Percentiles rank a stretch among this genome's conserved stretches.
These are phyloP conservation scores for Lolium multiflorum DNA, from an alignment of 176 grass and related monocot species.

Conservation along the genomic window DNA sequence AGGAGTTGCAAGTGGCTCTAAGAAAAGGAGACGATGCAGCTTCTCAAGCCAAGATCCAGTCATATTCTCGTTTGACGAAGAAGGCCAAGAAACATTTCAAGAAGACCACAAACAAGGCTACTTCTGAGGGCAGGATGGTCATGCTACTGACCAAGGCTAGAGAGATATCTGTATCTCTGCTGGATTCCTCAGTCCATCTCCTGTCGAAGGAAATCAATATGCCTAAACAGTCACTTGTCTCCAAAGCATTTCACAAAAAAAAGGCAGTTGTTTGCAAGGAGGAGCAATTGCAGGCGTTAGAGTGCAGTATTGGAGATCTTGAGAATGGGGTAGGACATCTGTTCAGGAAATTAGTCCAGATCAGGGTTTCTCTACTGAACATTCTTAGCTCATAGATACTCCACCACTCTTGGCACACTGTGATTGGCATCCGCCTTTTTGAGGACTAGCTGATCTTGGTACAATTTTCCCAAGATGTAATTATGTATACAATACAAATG, in stretches of 20 bases:
- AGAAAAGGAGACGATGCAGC: constrained; percentile 35
- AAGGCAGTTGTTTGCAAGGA: constrained; percentile 30
- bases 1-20: constrained; percentile 39
- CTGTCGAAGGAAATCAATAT: constrained; percentile 35
- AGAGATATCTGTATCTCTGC: no score
- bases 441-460: no score
- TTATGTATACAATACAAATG: no score
- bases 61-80: background rate
- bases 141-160: background rate
- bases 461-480: no score
- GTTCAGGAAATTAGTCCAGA: no score
- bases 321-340: background rate
- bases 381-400: no score
- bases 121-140: background rate
- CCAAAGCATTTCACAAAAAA: constrained; percentile 42
- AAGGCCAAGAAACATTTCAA: no score
- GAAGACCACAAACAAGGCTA: constrained; percentile 10
- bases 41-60: constrained; percentile 36
- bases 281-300: constrained; percentile 44
- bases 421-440: no score
- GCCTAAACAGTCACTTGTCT: constrained; percentile 39
- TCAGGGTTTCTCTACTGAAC: no score
- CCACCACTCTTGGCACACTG: no score
- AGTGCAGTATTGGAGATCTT: constrained; percentile 39
- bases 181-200: constrained; percentile 20